Evolutionary conservation across 208 protist genomes (phyloP).

Genomic region (Wallacemonas rigidus): DNA sequence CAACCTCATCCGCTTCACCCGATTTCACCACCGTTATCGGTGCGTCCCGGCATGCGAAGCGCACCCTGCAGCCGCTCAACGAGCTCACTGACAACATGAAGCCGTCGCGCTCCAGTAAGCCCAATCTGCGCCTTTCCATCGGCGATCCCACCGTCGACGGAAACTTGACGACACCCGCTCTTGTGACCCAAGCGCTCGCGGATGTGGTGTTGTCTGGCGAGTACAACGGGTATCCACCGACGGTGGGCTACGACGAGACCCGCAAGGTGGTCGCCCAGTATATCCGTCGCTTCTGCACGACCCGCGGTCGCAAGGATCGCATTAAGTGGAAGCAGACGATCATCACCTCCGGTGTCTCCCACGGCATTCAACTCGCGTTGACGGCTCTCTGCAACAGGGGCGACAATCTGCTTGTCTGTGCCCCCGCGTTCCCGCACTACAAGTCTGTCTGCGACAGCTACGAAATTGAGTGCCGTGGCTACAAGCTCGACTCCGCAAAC

Average conservation of each 20-base stretch:
- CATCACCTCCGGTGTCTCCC: constrained; percentile 84
- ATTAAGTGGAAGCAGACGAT: constrained; percentile 71
- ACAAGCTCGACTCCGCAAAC: constrained; percentile 78
- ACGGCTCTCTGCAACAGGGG: constrained; percentile 74
- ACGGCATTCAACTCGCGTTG: constrained; percentile 89
- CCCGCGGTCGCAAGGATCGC: constrained; percentile 31
- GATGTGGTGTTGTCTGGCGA: constrained; percentile 47
- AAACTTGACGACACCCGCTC: constrained; percentile 55
- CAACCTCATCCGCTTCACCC: background rate
- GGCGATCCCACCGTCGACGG: constrained; percentile 76
- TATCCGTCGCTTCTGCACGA: constrained; percentile 41
- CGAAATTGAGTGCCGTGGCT: constrained; percentile 78
- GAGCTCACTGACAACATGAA: constrained; percentile 86
- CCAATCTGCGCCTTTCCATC: constrained; percentile 57
- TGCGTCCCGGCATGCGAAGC: constrained; percentile 41
- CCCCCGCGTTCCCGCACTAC: constrained; percentile 94
- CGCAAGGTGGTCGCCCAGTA: constrained; percentile 62
- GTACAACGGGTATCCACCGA: constrained; percentile 81
- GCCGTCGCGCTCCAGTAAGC: constrained; percentile 48
- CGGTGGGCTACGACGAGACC: constrained; percentile 49
- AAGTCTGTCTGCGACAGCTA: constrained; percentile 82
- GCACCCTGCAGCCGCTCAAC: constrained; percentile 83
- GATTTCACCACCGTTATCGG: constrained; percentile 24
- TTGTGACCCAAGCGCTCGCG: constrained; percentile 52
- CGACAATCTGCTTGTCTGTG: constrained; percentile 92